Percentiles rank a stretch among this genome's conserved stretches.
These are phyloP conservation scores for Geranium incanum DNA, from an alignment of 441 rosid species.

Conservation along the genomic window DNA sequence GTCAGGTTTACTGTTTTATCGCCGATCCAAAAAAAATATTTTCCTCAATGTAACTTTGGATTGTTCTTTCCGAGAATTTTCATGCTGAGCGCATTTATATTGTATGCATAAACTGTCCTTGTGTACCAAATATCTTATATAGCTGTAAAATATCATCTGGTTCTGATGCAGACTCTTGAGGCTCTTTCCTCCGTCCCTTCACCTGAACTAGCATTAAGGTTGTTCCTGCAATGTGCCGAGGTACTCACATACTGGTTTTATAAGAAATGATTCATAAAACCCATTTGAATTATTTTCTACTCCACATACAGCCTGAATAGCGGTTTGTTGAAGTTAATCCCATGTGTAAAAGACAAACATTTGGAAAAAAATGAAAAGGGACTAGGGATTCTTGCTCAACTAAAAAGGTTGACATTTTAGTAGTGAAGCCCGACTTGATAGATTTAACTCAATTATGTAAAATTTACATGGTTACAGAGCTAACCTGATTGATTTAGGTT, in stretches of 20 bases:
- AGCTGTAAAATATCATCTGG: neutral
- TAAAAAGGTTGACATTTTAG: too few species aligned
- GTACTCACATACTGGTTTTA: constrained; percentile 28
- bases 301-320: neutral
- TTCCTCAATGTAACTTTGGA: neutral
- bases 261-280: neutral
- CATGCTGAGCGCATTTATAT: neutral
- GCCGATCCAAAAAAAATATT: neutral
- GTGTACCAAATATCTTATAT: neutral
- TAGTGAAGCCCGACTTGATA: too few species aligned
- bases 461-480: too few species aligned
- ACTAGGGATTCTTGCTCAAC: too few species aligned
- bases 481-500: too few species aligned
- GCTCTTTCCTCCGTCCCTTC: constrained; percentile 64
- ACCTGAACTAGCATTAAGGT: constrained; percentile 73
- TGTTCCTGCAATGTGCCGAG: constrained; percentile 97
- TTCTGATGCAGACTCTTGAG: constrained; percentile 61
- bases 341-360: too few species aligned
- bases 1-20: too few species aligned
- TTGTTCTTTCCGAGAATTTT: neutral
- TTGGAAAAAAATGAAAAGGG: too few species aligned
- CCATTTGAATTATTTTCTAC: constrained; percentile 11
- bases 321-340: too few species aligned
- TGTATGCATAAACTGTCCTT: neutral
- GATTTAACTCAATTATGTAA: too few species aligned